Base-by-base conservation (phyloP, 2,329 filamentous ascomycete genomes). In the Emergomyces orientalis region DNA sequence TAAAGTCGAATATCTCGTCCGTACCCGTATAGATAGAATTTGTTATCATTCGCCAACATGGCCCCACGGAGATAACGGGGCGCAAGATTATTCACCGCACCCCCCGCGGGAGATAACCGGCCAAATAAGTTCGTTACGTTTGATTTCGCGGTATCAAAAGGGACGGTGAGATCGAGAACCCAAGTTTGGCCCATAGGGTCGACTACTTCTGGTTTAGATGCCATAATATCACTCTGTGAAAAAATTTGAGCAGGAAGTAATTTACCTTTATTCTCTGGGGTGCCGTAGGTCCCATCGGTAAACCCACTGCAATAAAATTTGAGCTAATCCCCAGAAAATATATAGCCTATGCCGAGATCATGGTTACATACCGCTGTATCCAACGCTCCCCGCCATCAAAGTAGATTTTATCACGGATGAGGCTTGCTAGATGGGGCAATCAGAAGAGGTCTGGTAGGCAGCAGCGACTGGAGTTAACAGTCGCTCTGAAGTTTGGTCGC, bases 11-110 rank as follows among this genome's bases (percentile, higher is more conserved):
- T 52, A n/a, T 8, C n/a, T 55, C 8, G 37, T 22, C 32, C 67
- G n/a, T 61, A 76, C 75, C 87, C 88, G 61, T 86, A 90, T 1
- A 86, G 76, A 67, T 81, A 86, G 68, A 86, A 85, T 64, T 87
- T 81, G 58, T 80, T 75, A 63, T 89, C 77, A 67, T 89, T 90
- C 57, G 80, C 81, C 39, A 90, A 81, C 75, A 90, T 82, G 8
- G 78, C 83, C 1, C 88, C 88, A 64, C 88, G 86, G 19, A 78
- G 65, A 65, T 82, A 88, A 66, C 82, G 82, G 0, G 85, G 84
- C 0, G 79, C 78, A 54, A 81, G 64, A 65, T 82, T 82, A 65
- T 81, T 84, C 39, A 77, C 77, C 22, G 73, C 72, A 7, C 80
- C 77, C 43, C 70, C 77, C 0, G 77, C 78, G 65, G 85, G 86